These are phyloP conservation scores for Cryptococcus jaspeensis DNA, from an alignment of 1,284 basidiomycete genomes.

Conservation along the genomic window DNA sequence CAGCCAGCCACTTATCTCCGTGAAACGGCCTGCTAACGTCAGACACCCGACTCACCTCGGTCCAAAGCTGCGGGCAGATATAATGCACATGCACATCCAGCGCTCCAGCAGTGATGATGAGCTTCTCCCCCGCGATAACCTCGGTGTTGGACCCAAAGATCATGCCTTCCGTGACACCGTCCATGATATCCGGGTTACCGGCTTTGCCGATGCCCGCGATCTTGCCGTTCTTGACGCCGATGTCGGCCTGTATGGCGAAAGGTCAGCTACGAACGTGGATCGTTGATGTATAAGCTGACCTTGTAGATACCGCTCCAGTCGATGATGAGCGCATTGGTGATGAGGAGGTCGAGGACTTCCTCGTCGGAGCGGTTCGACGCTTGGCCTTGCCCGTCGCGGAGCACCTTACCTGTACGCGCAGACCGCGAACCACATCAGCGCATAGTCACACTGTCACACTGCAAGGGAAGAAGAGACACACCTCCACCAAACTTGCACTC, in stretches of 20 bases:
- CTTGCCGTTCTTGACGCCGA: slow-evolving; percentile 81
- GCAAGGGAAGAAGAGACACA: slow-evolving; percentile 34
- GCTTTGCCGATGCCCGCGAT: slow-evolving; percentile 93
- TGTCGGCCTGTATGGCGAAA: slow-evolving; percentile 70
- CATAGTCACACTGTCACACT: neutral
- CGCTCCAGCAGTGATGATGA: slow-evolving; percentile 90
- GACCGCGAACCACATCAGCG: neutral
- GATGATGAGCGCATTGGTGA: slow-evolving; percentile 91
- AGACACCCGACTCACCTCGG: slow-evolving; percentile 57
- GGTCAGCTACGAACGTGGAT: neutral
- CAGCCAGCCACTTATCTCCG: neutral
- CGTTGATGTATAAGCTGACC: slow-evolving; percentile 51
- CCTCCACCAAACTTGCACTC: slow-evolving; percentile 98
- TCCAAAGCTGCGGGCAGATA: slow-evolving; percentile 86
- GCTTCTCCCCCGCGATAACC: slow-evolving; percentile 90
- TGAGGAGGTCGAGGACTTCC: slow-evolving; percentile 82
- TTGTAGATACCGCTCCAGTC: slow-evolving; percentile 97
- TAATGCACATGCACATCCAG: slow-evolving; percentile 91
- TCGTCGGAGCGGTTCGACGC: slow-evolving; percentile 67
- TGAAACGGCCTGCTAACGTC: neutral
- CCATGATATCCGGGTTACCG: slow-evolving; percentile 95
- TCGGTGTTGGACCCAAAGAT: slow-evolving; percentile 85
- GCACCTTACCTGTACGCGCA: slow-evolving; percentile 75
- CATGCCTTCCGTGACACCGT: slow-evolving; percentile 70
- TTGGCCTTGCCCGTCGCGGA: slow-evolving; percentile 97